Evolutionary conservation across 2,329 filamentous ascomycete genomes (phyloP).

Genomic region (Calonectria hongkongensis): DNA sequence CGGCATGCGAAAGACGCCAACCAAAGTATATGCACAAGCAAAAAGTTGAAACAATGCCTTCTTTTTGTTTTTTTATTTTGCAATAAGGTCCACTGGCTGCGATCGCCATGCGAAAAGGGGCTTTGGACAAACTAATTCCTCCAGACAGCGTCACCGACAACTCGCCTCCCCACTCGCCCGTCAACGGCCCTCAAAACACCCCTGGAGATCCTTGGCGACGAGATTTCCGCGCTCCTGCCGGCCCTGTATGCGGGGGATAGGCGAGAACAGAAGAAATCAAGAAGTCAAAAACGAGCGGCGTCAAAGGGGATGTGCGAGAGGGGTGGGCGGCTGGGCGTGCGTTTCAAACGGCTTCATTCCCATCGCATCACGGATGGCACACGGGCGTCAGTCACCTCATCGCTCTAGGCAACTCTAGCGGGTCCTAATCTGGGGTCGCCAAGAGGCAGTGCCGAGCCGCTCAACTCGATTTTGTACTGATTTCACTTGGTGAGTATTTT

Average conservation of each 20-base stretch:
- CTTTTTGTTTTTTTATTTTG: not conserved
- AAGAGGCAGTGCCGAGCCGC: conserved; percentile 5
- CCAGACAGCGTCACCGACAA: conserved; percentile 4
- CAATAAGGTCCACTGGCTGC: not conserved
- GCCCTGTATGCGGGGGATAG: not conserved
- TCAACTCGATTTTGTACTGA: not conserved
- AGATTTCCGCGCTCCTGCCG: conserved; percentile 8
- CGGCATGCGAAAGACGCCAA: conserved; percentile 18
- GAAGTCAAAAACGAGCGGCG: not conserved
- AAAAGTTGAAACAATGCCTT: conserved; percentile 20
- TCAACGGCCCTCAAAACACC: not conserved
- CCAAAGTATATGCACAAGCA: conserved; percentile 17
- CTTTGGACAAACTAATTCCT: conserved; percentile 10
- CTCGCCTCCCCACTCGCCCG: conserved; percentile 4
- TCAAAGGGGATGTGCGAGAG: conserved; percentile 5
- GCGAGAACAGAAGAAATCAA: not conserved
- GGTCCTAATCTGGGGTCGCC: conserved; percentile 14
- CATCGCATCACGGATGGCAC: conserved; percentile 13
- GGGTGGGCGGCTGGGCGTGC: conserved; percentile 2
- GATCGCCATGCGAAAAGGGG: conserved; percentile 24
- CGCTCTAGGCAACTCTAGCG: conserved; percentile 10
- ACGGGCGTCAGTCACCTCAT: conserved; percentile 13
- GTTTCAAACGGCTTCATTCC: conserved; percentile 18
- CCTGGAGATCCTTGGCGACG: not conserved
- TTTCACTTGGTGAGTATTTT: not conserved